Percentiles rank a stretch among this genome's conserved stretches.
Conservation (phyloP, 208 protist species). For the Acanthamoeba healyi region DNA sequence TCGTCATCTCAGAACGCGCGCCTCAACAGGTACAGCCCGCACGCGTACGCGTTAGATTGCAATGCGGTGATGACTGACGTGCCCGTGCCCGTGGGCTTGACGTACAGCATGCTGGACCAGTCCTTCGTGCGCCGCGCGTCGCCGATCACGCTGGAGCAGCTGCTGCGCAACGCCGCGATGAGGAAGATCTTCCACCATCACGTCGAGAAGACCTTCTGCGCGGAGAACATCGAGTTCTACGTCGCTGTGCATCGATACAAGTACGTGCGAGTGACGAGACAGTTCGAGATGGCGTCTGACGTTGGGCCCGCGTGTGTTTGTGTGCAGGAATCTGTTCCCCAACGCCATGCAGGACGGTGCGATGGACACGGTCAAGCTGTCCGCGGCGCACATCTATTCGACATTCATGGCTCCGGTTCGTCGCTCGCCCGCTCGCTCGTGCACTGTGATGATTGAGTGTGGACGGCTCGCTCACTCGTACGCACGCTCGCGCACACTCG, state of each 20-base stretch:
- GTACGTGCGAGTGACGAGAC: no score
- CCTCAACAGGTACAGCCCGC: not conserved
- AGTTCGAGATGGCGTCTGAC: no score
- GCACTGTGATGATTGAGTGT: not conserved
- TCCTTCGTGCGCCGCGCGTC: not conserved
- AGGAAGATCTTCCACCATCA: not conserved
- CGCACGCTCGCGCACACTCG: not conserved
- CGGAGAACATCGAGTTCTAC: slow-evolving; percentile 48
- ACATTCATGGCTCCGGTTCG: slow-evolving; percentile 17
- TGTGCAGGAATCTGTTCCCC: not conserved
- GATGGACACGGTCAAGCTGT: not conserved
- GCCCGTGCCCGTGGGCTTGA: no score
- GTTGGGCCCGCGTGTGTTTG: not conserved
- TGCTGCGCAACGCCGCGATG: slow-evolving; percentile 22
- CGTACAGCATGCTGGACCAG: not conserved
- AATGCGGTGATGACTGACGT: not conserved
- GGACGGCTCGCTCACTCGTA: not conserved
- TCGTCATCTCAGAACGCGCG: slow-evolving; percentile 16
- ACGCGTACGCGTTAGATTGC: not conserved
- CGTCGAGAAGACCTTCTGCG: slow-evolving; percentile 5
- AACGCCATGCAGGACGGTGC: not conserved
- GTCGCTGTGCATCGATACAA: not conserved
- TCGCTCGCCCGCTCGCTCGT: not conserved
- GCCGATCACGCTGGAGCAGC: not conserved
- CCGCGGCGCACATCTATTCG: not conserved